Evolutionary conservation across 1,284 basidiomycete species (phyloP).

Genomic region (Austroboletus rostrupii): DNA sequence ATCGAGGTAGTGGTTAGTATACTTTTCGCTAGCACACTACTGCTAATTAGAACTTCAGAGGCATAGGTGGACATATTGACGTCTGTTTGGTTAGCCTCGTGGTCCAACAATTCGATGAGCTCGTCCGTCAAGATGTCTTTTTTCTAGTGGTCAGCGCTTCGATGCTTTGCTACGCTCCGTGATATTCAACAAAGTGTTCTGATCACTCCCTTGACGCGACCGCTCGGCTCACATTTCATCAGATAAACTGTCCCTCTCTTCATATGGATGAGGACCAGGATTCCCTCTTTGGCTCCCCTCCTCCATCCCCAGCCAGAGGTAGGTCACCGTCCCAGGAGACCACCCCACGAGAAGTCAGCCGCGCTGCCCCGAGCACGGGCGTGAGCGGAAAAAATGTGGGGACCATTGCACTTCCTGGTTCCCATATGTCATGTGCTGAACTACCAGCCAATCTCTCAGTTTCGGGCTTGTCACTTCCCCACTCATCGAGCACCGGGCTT

Average conservation of each 20-base stretch:
- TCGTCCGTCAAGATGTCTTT: no score
- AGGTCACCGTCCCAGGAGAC: conserved; percentile 66
- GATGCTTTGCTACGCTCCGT: no score
- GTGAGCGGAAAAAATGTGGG: conserved; percentile 74
- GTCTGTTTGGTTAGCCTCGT: no score
- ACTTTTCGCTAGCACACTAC: no score
- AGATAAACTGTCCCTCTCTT: conserved; percentile 18
- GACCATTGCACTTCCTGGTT: conserved; percentile 94
- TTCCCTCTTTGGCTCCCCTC: conserved; percentile 78
- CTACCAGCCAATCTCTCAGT: conserved; percentile 71
- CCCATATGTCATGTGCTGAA: conserved; percentile 78
- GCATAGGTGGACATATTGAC: no score
- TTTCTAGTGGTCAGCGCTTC: no score
- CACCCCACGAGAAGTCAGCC: conserved; percentile 12
- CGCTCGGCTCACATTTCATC: conserved; percentile 16
- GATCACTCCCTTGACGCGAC: conserved; percentile 12
- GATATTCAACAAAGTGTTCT: conserved; percentile 9
- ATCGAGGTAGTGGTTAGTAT: no score
- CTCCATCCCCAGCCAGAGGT: conserved; percentile 67
- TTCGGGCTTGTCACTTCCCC: conserved; percentile 31
- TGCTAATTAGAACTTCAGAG: no score
- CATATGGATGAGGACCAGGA: conserved; percentile 46
- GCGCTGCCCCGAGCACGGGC: conserved; percentile 22
- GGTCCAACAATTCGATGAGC: no score
- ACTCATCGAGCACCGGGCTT: not conserved